Evolutionary conservation across 75 land plant species (phyloP).

Genomic region (Pinus tabuliformis): DNA sequence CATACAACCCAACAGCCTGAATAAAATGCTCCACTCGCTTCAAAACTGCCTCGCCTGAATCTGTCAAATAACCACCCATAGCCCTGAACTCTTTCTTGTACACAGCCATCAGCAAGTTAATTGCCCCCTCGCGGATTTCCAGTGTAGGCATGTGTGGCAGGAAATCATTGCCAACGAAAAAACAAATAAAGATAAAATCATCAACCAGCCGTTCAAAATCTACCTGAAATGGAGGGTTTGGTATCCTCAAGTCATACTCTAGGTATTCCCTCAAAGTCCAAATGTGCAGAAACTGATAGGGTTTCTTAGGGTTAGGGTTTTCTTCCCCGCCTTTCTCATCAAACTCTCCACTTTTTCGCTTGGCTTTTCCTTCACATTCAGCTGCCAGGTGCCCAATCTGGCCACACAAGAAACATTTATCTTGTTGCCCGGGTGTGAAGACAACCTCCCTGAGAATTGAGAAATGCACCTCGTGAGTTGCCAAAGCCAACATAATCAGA

Average conservation of each 20-base stretch:
- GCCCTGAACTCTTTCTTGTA: constrained; percentile 86
- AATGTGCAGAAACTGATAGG: constrained; percentile 92
- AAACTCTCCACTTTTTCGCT: constrained; percentile 77
- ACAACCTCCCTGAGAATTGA: constrained; percentile 65
- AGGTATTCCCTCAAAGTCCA: constrained; percentile 93
- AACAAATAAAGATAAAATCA: constrained; percentile 97
- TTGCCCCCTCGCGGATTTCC: constrained; percentile 98
- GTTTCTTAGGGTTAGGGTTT: constrained; percentile 53
- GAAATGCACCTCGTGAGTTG: constrained; percentile 93
- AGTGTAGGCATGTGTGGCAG: constrained; percentile 98
- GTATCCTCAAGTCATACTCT: constrained; percentile 76
- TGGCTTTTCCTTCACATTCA: constrained; percentile 77
- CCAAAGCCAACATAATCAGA: constrained; percentile 93
- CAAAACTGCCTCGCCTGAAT: constrained; percentile 68
- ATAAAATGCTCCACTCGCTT: constrained; percentile 83
- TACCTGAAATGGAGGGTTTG: constrained; percentile 67
- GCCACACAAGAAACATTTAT: constrained; percentile 92
- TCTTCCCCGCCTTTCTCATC: constrained; percentile 63
- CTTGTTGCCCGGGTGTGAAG: constrained; percentile 77
- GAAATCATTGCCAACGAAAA: constrained; percentile 99
- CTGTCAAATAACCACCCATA: constrained; percentile 91
- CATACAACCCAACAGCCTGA: constrained; percentile 60
- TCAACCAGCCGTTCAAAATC: constrained; percentile 90
- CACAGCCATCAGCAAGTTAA: constrained; percentile 81
- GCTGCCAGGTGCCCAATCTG: constrained; percentile 92